A percentile compares a stretch with the other conserved stretches of the same genome.
phyloP scores from a whole-genome alignment of 352 stramenopile genomes.

The Pythium myriotylum region DNA sequence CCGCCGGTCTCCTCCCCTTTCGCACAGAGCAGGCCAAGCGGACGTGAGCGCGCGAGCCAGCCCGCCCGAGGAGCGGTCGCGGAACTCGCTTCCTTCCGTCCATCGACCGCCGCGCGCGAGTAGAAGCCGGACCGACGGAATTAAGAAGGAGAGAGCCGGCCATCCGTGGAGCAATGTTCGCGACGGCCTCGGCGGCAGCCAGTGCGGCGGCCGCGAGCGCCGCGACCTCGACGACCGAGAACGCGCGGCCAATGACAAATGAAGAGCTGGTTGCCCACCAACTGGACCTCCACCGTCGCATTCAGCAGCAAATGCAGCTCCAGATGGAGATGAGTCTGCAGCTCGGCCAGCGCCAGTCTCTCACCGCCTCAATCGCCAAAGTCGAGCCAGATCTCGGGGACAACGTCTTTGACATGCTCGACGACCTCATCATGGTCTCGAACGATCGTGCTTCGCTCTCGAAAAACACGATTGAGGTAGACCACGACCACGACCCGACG shows the following conservation, averaged over 20 bases:
- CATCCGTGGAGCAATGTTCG: constrained; percentile 19
- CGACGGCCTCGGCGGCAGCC: constrained; percentile 28
- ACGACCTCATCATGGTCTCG: constrained; percentile 86
- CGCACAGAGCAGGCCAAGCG: too few relatives aligned
- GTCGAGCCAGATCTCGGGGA: constrained; percentile 81
- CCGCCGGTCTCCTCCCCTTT: background rate
- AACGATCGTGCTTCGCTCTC: constrained; percentile 67
- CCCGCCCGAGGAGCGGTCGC: constrained; percentile 2
- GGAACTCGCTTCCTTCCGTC: constrained; percentile 16
- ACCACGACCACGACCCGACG: constrained; percentile 35
- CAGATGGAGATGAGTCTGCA: constrained; percentile 87
- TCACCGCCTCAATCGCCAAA: constrained; percentile 64
- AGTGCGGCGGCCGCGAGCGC: constrained; percentile 22
- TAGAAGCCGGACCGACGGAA: constrained; percentile 16
- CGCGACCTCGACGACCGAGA: constrained; percentile 20
- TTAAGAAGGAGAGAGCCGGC: constrained; percentile 3
- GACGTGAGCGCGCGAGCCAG: background rate
- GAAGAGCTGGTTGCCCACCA: constrained; percentile 82
- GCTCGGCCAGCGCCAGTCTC: constrained; percentile 53
- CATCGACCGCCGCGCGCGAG: constrained; percentile 10
- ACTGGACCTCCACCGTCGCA: constrained; percentile 81
- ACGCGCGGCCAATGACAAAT: constrained; percentile 59
- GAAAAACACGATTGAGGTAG: constrained; percentile 47
- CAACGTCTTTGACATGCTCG: constrained; percentile 89
- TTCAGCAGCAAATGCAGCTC: constrained; percentile 87